Evolutionary conservation across 305 asterid species (phyloP), one percentile per base, ranked within the genome.

Genomic region (Plantago coronopus): DNA sequence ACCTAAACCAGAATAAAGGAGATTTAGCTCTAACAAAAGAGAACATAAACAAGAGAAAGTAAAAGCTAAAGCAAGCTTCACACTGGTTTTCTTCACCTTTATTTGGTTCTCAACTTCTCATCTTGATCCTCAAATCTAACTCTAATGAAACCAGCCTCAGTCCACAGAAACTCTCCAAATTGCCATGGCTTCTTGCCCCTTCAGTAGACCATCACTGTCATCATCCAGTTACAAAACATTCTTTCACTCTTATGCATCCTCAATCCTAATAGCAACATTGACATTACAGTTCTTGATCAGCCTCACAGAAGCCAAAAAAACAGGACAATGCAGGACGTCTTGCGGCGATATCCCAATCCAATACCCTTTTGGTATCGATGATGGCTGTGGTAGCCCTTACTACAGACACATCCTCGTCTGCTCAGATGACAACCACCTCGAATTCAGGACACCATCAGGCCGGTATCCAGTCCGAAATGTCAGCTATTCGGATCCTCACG

Each of bases 301-400:
- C 18, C 65, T 18, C 7, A 18, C 76, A 17, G 62, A 72, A 60
- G 74, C 95, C 61, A 81, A 81, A 72, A 81, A 81, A 72, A 40
- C 80, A 58, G 76, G 50, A 48, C 81, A 68, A 45, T 89, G 97
- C 76, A 61, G 95, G 57, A 79, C 71, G 34, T 74, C 93, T 0
- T 91, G 98, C 53, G 95, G 97, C 25, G 75, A 62, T 22, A 67
- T 86, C 42, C 94, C 91, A 12, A 86, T 89, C 65, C 66, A 63
- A 58, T 91, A 84, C 65, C 98, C 98, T 23, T 89, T 91, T 21
- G 97, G 97, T 20, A 66, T 88, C 19, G 98, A 86, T 51, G 91
- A 89, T 61, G 98, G 97, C 49, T 89, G 97, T 13, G 96, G 98
- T 55, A 91, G 96, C 73, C 96, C 91, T 1, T 80, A 77, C 61